Percentiles rank a stretch among this genome's conserved stretches.
Conservation (phyloP, 768 basidiomycete species). For the Mycena crocata region DNA sequence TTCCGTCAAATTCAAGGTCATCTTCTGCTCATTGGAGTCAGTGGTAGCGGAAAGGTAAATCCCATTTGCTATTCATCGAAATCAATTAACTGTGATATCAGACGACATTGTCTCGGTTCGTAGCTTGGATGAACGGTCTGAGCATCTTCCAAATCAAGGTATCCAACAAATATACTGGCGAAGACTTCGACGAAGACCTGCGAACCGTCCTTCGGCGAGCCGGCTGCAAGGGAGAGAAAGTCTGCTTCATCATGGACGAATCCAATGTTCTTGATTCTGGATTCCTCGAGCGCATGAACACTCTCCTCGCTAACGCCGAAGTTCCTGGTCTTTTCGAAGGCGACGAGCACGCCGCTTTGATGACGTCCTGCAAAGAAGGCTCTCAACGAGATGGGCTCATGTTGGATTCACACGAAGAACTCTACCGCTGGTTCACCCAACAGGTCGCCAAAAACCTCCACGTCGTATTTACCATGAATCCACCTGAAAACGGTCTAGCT, state of each 20-base stretch:
- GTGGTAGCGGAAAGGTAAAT: slow-evolving; percentile 95
- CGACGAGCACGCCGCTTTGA: slow-evolving; percentile 97
- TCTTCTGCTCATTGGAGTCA: slow-evolving; percentile 95
- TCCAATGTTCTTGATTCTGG: slow-evolving; percentile 99
- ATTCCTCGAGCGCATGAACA: slow-evolving; percentile 99
- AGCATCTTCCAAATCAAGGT: slow-evolving; percentile 99
- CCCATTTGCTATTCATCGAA: slow-evolving; percentile 1
- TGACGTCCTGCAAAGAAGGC: slow-evolving; percentile 99
- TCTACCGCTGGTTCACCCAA: slow-evolving; percentile 98
- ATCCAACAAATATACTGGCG: slow-evolving; percentile 98
- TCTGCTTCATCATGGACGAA: slow-evolving; percentile 99
- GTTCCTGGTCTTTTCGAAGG: slow-evolving; percentile 99
- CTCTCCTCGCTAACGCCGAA: slow-evolving; percentile 98
- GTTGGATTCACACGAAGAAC: slow-evolving; percentile 97
- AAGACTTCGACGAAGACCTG: slow-evolving; percentile 98
- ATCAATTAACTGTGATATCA: slow-evolving; percentile 47
- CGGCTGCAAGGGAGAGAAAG: slow-evolving; percentile 98
- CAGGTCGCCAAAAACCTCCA: slow-evolving; percentile 98
- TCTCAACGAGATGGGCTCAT: slow-evolving; percentile 99
- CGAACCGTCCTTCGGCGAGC: slow-evolving; percentile 94
- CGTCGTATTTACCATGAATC: slow-evolving; percentile 99
- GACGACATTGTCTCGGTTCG: slow-evolving; percentile 98
- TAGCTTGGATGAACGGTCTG: slow-evolving; percentile 99
- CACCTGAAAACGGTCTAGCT: slow-evolving; percentile 94
- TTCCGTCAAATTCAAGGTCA: slow-evolving; percentile 99